phyloP scores from a whole-genome alignment of 108 stramenopile genomes.

The Fistulifera solaris region DNA sequence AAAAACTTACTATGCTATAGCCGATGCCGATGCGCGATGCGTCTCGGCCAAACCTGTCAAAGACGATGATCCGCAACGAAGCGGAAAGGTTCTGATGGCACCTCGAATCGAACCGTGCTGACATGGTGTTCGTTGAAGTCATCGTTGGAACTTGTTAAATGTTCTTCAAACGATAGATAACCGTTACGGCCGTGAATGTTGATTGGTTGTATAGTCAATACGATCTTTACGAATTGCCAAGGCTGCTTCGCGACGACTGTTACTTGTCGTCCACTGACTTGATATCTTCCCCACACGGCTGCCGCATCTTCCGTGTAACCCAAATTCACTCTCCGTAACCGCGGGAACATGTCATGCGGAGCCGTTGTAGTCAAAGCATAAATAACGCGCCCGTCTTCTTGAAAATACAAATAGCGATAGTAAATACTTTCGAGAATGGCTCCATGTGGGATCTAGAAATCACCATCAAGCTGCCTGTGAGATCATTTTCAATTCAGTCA shows the following conservation, averaged over 20 bases:
- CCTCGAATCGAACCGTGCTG: conserved; percentile 53
- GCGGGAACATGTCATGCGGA: conserved; percentile 67
- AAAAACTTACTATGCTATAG: too few relatives aligned
- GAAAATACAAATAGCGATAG: conserved; percentile 70
- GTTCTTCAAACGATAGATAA: conserved; percentile 42
- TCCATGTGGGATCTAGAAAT: conserved; percentile 43
- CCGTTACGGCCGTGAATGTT: conserved; percentile 36
- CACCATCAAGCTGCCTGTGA: background rate
- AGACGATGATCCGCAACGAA: conserved; percentile 50
- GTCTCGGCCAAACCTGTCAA: too few relatives aligned
- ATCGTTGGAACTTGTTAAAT: conserved; percentile 42
- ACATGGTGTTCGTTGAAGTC: conserved; percentile 46
- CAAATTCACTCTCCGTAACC: conserved; percentile 31
- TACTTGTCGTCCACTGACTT: conserved; percentile 49
- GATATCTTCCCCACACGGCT: conserved; percentile 60
- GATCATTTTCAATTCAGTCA: background rate
- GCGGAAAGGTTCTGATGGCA: conserved; percentile 49
- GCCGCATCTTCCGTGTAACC: conserved; percentile 17
- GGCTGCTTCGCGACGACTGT: conserved; percentile 43
- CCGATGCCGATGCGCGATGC: too few relatives aligned
- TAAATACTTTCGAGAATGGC: conserved; percentile 70
- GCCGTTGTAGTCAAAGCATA: conserved; percentile 59
- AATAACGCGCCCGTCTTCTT: conserved; percentile 72
- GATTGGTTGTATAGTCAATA: conserved; percentile 40
- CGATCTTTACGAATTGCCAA: conserved; percentile 46